Evolutionary conservation across 805 yeast species (phyloP).

Genomic region (Sungouiella blattae): DNA sequence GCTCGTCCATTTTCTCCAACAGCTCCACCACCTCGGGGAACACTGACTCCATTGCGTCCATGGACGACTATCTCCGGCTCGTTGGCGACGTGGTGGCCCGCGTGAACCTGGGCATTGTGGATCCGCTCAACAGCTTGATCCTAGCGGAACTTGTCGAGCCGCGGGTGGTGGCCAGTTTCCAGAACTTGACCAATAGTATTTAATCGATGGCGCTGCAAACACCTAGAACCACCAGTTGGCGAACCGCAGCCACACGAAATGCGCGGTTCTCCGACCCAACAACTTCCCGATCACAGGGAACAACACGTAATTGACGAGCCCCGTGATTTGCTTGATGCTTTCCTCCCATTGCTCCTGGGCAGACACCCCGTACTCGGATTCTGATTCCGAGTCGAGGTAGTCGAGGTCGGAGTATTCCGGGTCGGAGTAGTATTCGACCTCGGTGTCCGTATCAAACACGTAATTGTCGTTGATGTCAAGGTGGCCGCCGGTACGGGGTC

Average conservation of each 20-base stretch:
- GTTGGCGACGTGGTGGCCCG: slow-evolving; percentile 26
- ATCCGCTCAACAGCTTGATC: slow-evolving; percentile 33
- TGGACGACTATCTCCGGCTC: slow-evolving; percentile 31
- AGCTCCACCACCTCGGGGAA: slow-evolving; percentile 22
- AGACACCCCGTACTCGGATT: slow-evolving; percentile 26
- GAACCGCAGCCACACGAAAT: slow-evolving; percentile 32
- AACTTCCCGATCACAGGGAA: slow-evolving; percentile 67
- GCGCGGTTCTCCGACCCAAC: slow-evolving; percentile 51
- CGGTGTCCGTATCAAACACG: slow-evolving; percentile 1
- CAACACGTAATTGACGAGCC: slow-evolving; percentile 55
- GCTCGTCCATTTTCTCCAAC: slow-evolving; percentile 35
- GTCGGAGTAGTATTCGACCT: slow-evolving; percentile 1
- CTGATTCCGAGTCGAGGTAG: slow-evolving; percentile 12
- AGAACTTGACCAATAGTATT: slow-evolving; percentile 16
- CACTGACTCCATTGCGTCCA: slow-evolving; percentile 16
- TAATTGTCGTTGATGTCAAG: background rate
- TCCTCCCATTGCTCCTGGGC: slow-evolving; percentile 77
- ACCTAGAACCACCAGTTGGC: slow-evolving; percentile 32
- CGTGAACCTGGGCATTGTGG: slow-evolving; percentile 33
- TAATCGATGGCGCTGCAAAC: background rate
- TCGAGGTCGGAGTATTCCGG: slow-evolving; percentile 7
- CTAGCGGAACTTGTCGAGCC: slow-evolving; percentile 30
- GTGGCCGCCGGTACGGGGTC: background rate
- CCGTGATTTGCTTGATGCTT: slow-evolving; percentile 54
- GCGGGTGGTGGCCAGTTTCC: slow-evolving; percentile 27